Evolutionary conservation across 176 grass and related monocot genomes (phyloP), one percentile per base, ranked within the genome.

Genomic region (Elymus sibiricus): DNA sequence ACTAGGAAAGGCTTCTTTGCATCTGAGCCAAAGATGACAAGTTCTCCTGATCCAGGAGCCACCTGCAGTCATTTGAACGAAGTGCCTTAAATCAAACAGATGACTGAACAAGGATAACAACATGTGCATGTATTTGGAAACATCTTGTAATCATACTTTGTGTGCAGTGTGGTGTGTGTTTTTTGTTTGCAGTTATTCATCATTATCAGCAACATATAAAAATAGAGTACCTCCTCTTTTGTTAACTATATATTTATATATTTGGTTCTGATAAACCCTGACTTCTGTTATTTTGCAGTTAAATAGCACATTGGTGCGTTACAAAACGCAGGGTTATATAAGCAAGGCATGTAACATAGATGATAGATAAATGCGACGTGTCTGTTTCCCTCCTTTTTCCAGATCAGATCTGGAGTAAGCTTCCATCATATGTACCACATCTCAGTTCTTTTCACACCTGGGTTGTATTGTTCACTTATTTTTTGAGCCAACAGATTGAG

Each of bases 41-140:
- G 91, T 77, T 92, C 91, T 5, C 91, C 84, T 59, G 91, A 90
- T 49, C 84, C 84, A 62, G 91, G 87, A 82, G 87, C 77, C 66
- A 76, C 87, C 91, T 92, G 79, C 6, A 35, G n/a, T 64, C 53
- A 88, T 74, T 43, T 77, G 51, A 66, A 81, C n/a, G 26, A 34
- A 74, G 29, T 84, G 10, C 17, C 21, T 84, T 71, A 79, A 61
- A 39, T 38, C 24, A 29, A 76, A 26, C 16, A 31, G 5, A 43
- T 16, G 63, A 9, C 8, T 34, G 8, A 86, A 53, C 40, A 49
- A 26, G 22, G 22, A 5, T 15, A 25, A 15, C 3, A 44, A 26
- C 3, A 46, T 35, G 5, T 35, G 9, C 62, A 55, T 53, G 27
- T 16, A 69, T 82, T 69, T 56, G 2, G 22, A 46, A 79, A 55